Percentiles rank a stretch among this genome's conserved stretches.
These are phyloP conservation scores for Aphelidium insulamus DNA, from an alignment of 371 early-diverging fungal species.

Conservation along the genomic window DNA sequence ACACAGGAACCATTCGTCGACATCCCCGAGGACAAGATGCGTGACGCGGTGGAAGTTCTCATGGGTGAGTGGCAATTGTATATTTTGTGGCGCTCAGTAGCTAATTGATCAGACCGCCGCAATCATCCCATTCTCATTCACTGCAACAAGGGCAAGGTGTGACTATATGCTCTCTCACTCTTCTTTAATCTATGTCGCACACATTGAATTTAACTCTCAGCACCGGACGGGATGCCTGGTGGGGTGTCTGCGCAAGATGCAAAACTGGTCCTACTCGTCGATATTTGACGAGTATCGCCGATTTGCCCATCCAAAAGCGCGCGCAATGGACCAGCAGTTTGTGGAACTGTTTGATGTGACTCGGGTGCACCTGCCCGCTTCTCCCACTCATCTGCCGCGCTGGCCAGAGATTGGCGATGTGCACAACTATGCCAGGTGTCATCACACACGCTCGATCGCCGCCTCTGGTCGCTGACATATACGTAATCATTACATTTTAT, in stretches of 20 bases:
- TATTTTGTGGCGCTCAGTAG: neutral
- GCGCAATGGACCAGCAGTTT: constrained; percentile 92
- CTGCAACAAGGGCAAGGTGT: constrained; percentile 89
- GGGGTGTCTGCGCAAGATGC: constrained; percentile 78
- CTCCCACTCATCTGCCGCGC: too few species aligned
- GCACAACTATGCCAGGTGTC: too few species aligned
- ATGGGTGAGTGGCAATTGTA: constrained; percentile 20
- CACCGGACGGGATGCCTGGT: constrained; percentile 91
- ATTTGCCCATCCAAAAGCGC: constrained; percentile 75
- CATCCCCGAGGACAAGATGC: constrained; percentile 78
- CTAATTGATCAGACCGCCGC: constrained; percentile 25
- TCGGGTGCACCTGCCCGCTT: too few species aligned
- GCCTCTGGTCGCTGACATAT: too few species aligned
- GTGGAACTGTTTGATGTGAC: constrained; percentile 88
- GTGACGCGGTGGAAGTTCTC: constrained; percentile 60
- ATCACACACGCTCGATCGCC: too few species aligned
- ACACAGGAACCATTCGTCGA: constrained; percentile 87
- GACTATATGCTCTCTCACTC: neutral
- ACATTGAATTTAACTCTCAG: constrained; percentile 9
- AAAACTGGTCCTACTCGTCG: constrained; percentile 79
- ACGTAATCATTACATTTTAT: too few species aligned
- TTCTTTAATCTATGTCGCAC: neutral
- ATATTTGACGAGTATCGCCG: constrained; percentile 92
- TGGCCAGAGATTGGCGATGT: too few species aligned
- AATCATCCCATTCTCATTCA: constrained; percentile 88